phyloP scores from a whole-genome alignment of 768 basidiomycete genomes.

The Candolleomyces efflorescens region DNA sequence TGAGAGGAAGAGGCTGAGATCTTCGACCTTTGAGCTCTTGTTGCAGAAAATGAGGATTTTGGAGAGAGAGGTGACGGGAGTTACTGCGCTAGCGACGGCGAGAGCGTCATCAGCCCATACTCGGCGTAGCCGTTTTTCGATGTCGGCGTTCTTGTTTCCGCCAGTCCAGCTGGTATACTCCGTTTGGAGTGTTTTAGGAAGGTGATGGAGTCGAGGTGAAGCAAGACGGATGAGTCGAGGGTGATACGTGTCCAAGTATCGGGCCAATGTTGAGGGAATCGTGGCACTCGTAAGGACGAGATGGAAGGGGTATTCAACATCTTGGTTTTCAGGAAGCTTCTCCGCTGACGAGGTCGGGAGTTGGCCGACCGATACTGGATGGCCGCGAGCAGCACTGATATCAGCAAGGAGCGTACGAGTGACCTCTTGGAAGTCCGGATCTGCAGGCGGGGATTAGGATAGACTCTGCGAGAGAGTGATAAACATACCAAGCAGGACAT shows the following conservation, averaged over 20 bases:
- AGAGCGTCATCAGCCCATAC: conserved; percentile 72
- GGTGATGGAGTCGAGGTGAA: conserved; percentile 74
- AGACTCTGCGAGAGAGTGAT: not conserved
- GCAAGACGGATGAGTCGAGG: conserved; percentile 67
- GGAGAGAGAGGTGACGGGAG: conserved; percentile 30
- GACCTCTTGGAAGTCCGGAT: conserved; percentile 76
- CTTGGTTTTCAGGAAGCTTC: conserved; percentile 13
- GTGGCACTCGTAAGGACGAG: conserved; percentile 83
- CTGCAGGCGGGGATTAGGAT: conserved; percentile 30
- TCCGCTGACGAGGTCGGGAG: conserved; percentile 17
- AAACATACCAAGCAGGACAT: conserved; percentile 75
- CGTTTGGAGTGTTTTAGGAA: conserved; percentile 65
- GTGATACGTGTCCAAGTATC: conserved; percentile 59
- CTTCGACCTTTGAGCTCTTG: conserved; percentile 60
- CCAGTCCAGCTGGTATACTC: conserved; percentile 76
- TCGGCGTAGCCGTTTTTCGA: conserved; percentile 65
- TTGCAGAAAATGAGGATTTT: conserved; percentile 86
- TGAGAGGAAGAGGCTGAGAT: conserved; percentile 54
- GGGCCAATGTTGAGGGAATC: conserved; percentile 70
- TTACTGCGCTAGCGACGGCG: conserved; percentile 12
- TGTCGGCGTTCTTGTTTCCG: conserved; percentile 77
- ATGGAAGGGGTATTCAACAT: conserved; percentile 68
- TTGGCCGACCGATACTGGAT: conserved; percentile 31
- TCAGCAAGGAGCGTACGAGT: conserved; percentile 69
- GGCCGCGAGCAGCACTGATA: conserved; percentile 59